Evolutionary conservation across 192 early-diverging fungal species (phyloP).

Genomic region (Podochytrium sp.): DNA sequence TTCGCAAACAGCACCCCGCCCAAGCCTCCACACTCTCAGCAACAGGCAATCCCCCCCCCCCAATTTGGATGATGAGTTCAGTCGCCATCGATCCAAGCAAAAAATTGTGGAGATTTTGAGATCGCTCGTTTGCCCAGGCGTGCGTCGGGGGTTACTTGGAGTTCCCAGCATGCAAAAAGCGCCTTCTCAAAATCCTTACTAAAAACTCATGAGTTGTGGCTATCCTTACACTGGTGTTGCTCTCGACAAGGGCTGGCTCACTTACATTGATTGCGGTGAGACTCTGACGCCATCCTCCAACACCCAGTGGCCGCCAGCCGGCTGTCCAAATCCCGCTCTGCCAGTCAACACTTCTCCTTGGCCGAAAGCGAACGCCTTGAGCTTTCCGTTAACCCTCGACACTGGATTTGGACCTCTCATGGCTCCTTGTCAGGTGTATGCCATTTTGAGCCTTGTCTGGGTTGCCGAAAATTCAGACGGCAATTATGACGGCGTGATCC

Average conservation of each 20-base stretch:
- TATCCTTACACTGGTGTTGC: no score
- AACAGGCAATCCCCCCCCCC: no score
- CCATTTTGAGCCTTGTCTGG: constrained; percentile 6
- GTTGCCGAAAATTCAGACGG: not conserved
- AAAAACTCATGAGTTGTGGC: no score
- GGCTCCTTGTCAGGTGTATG: constrained; percentile 1
- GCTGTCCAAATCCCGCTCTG: not conserved
- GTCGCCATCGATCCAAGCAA: no score
- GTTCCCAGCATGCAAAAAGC: no score
- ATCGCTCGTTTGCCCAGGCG: no score
- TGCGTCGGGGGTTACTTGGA: no score
- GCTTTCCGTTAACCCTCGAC: not conserved
- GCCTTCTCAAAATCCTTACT: no score
- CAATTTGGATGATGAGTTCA: no score
- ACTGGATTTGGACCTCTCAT: not conserved
- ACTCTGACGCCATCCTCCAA: not conserved
- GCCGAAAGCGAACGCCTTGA: not conserved
- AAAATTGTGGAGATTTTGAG: no score
- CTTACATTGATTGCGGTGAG: constrained; percentile 1
- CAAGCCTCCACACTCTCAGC: no score
- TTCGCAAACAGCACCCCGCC: no score
- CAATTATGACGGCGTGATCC: not conserved
- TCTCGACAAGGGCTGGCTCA: constrained; percentile 8
- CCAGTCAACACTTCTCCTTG: not conserved
- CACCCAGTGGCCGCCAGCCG: constrained; percentile 15